Base-by-base conservation (phyloP, 1,284 basidiomycete species). In the Ceratobasidium sp. region DNA sequence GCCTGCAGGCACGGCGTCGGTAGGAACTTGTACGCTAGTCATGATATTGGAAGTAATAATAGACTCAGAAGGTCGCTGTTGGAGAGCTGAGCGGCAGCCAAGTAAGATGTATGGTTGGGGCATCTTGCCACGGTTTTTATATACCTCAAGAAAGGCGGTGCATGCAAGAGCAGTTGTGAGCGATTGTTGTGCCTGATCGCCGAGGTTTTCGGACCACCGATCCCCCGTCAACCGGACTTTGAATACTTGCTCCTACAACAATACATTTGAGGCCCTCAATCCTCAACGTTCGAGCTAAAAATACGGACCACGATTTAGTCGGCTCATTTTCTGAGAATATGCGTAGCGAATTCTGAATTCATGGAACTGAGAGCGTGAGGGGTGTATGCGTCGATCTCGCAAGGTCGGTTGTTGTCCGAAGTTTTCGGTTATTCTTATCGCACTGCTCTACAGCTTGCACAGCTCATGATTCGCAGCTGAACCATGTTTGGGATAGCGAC, bases 1-100 rank as follows among this genome's bases (percentile, higher is more conserved):
- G 24, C 74, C 74, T 34, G 63, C 58, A 24, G 74, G 74, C 9
- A 48, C 74, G 22, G 74, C 59, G 46, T 75, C 68, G 41, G 14
- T n/a, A 27, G 74, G 74, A 51, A 72, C 34, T 72, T 72, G 24
- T 4, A 72, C 69, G 48, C 69, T 56, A 27, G 56, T 72, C 56
- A 59, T 59, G 29, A 14, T 72, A 5, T 54, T 16, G 22, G n/a
- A 29, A 29, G 14, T 29, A 14, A 46, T 13, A 16, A 3, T 4
- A 13, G 13, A 46, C 4, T 46, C 4, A 19, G 8, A 46, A 46
- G 14, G 19, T 13, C 13, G 43, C 13, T 3, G 43, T 19, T 14
- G 43, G 11, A 19, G 14, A 37, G 9, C 34, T 37, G 9, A 9
- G 34, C 9, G 9, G 9, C 9, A 49, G 48, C 13, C n/a, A 19